These are phyloP conservation scores for Pleurotus salmoneostramineus DNA, from an alignment of 768 basidiomycete genomes.

Conservation along the genomic window DNA sequence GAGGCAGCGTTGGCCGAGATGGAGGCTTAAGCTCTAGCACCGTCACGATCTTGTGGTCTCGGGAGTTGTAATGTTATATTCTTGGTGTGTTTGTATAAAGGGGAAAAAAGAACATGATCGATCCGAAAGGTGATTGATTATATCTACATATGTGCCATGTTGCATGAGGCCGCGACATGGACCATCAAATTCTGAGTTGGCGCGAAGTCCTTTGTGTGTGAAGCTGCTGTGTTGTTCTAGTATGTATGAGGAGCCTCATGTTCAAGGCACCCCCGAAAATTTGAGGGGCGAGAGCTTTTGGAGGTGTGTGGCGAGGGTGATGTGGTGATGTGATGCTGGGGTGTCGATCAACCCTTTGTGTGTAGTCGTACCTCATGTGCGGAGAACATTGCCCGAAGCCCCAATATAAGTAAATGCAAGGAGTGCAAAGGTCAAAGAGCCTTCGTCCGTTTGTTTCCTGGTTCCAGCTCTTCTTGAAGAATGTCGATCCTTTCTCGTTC, in stretches of 20 bases:
- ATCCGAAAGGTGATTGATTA: neutral
- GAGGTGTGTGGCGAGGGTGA: neutral
- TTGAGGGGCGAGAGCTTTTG: neutral
- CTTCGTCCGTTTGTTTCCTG: neutral
- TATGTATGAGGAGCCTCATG: slow-evolving; percentile 6
- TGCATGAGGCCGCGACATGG: too few relatives aligned
- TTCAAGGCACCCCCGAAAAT: slow-evolving; percentile 5
- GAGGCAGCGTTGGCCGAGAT: slow-evolving; percentile 69
- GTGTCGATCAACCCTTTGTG: slow-evolving; percentile 1
- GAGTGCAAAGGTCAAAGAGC: neutral
- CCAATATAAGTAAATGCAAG: neutral
- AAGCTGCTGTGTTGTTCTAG: neutral
- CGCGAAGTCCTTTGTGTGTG: neutral
- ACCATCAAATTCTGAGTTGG: too few relatives aligned
- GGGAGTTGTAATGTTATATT: slow-evolving; percentile 4
- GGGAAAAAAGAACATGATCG: neutral
- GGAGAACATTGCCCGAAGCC: slow-evolving; percentile 1
- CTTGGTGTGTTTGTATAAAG: neutral
- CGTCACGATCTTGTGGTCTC: slow-evolving; percentile 7
- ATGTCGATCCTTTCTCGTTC: neutral
- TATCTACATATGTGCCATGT: neutral
- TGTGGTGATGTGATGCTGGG: neutral
- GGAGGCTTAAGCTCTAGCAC: slow-evolving; percentile 29
- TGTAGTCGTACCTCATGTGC: slow-evolving; percentile 5
- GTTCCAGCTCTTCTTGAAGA: neutral